Conservation (phyloP, 768 basidiomycete genomes). For the Russula virescens region DNA sequence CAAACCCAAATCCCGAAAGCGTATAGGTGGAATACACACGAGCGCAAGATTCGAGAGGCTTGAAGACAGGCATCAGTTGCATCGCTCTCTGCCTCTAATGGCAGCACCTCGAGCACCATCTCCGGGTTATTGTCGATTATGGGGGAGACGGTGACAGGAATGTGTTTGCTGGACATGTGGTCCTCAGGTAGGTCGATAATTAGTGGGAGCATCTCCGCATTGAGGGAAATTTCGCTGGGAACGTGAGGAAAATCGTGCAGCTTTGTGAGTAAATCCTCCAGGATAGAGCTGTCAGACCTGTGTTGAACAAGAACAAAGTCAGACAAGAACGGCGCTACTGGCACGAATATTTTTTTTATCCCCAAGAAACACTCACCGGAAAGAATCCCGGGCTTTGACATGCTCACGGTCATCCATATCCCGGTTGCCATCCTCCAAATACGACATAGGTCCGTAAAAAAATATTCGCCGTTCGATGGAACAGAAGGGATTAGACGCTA, state of each 20-base stretch:
- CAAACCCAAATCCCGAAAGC: background rate
- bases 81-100: background rate
- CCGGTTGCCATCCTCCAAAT: background rate
- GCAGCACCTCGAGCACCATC: background rate
- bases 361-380: background rate
- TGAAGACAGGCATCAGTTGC: background rate
- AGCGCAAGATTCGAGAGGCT: slow-evolving; percentile 5
- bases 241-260: slow-evolving; percentile 9
- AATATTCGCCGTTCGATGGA: background rate
- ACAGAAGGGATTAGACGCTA: background rate
- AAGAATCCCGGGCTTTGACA: background rate
- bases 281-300: slow-evolving; percentile 11
- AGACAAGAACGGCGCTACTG: background rate
- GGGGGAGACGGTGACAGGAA: background rate
- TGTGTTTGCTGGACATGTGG: background rate
- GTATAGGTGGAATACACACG: background rate
- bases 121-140: background rate
- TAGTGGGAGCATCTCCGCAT: background rate
- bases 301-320: background rate
- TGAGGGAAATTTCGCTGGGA: background rate
- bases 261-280: slow-evolving; percentile 9
- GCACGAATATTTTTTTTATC: no score
- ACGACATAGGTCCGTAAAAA: background rate
- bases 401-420: background rate
- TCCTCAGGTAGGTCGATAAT: background rate